Percentiles rank a stretch among this genome's conserved stretches.
phyloP scores from a whole-genome alignment of 495 filamentous ascomycete species.

The Talaromyces adpressus region DNA sequence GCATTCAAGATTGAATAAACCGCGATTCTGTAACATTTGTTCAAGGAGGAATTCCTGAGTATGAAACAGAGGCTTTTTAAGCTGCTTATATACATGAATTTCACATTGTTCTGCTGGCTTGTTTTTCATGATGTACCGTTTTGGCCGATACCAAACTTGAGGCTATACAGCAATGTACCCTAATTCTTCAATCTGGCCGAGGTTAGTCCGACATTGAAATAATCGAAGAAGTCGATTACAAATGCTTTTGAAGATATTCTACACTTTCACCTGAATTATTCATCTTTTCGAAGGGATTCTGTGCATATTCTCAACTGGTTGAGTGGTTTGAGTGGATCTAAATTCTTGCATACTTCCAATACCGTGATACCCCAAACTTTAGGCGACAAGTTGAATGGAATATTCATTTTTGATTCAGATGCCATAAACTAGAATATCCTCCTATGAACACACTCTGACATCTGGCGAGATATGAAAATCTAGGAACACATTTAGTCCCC shows the following conservation, averaged over 20 bases:
- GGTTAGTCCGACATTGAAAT: background rate
- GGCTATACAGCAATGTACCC: background rate
- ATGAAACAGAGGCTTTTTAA: background rate
- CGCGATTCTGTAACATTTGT: background rate
- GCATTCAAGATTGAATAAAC: background rate
- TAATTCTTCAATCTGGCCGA: background rate
- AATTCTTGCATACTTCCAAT: background rate
- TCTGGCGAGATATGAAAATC: background rate
- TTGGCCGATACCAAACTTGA: background rate
- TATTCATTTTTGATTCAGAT: background rate
- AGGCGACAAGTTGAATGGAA: background rate
- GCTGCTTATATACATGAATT: background rate
- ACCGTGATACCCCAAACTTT: background rate
- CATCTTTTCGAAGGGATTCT: background rate
- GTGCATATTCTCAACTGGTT: background rate
- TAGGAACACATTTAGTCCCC: background rate
- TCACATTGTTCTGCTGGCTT: background rate
- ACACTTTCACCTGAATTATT: background rate
- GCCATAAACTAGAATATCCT: background rate
- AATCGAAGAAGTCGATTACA: background rate
- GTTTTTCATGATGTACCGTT: background rate
- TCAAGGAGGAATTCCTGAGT: background rate
- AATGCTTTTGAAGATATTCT: background rate
- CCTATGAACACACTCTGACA: background rate
- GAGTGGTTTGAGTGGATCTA: background rate